Evolutionary conservation across 2,329 filamentous ascomycete species (phyloP).

Genomic region (Leptosphaerulina australis): DNA sequence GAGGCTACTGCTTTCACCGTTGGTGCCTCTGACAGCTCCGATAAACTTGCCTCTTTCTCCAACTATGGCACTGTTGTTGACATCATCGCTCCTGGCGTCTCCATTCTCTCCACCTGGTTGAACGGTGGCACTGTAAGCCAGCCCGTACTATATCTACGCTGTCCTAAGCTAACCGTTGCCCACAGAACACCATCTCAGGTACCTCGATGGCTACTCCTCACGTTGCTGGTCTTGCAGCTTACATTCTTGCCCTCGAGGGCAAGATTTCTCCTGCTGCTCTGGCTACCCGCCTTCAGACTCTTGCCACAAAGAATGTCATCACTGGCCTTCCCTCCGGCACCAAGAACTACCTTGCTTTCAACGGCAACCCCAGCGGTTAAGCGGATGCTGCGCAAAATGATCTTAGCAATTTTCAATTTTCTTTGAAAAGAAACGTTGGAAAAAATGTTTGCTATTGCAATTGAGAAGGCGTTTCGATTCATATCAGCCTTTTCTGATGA

Average conservation of each 20-base stretch:
- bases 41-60: constrained; percentile 46
- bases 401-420: neutral
- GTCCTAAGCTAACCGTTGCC: neutral
- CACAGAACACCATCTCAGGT: constrained; percentile 56
- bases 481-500: neutral
- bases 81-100: constrained; percentile 50
- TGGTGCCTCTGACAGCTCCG: constrained; percentile 48
- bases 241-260: constrained; percentile 63
- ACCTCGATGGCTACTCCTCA: constrained; percentile 33
- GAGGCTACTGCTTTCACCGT: constrained; percentile 50
- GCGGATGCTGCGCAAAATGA: neutral
- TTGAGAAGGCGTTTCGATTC: neutral
- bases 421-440: neutral
- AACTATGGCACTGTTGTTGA: constrained; percentile 51
- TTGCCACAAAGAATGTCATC: constrained; percentile 50
- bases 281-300: constrained; percentile 54
- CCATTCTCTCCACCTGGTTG: constrained; percentile 56
- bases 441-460: neutral
- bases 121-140: constrained; percentile 46
- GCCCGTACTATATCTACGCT: constrained; percentile 5
- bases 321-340: constrained; percentile 55
- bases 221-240: constrained; percentile 68
- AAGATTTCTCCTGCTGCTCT: constrained; percentile 56
- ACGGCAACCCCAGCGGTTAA: constrained; percentile 48
- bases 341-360: constrained; percentile 62